These are phyloP conservation scores for Pontederia crassipes DNA, from an alignment of 176 grass and related monocot species.

Conservation along the genomic window DNA sequence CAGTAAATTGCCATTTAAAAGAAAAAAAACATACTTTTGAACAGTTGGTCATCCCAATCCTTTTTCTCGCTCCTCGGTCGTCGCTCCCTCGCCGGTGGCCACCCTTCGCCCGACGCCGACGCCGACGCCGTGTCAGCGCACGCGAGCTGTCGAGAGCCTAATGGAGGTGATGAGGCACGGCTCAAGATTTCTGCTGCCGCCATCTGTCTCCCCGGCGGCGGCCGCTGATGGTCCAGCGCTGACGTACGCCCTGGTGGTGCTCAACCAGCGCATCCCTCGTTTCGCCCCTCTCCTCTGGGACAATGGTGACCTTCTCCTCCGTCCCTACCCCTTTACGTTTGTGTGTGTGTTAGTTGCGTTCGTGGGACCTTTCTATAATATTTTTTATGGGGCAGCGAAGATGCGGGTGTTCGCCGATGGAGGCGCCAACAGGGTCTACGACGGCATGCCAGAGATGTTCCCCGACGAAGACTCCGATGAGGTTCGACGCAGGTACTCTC, in stretches of 20 bases:
- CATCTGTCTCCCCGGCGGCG: not conserved
- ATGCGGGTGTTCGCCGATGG: slow-evolving; percentile 78
- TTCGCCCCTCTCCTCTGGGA: slow-evolving; percentile 29
- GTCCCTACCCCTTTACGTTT: too few species aligned
- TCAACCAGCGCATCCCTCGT: slow-evolving; percentile 84
- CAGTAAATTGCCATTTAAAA: too few species aligned
- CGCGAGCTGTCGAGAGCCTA: not conserved
- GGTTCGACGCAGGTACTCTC: slow-evolving; percentile 39
- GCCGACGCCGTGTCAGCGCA: too few species aligned
- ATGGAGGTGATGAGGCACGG: slow-evolving; percentile 47
- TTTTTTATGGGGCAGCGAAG: slow-evolving; percentile 36
- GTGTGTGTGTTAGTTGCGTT: too few species aligned
- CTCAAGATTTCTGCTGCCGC: slow-evolving; percentile 52
- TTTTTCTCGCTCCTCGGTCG: too few species aligned
- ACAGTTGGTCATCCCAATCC: too few species aligned
- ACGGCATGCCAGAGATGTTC: slow-evolving; percentile 64
- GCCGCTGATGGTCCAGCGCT: not conserved
- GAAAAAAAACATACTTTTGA: too few species aligned
- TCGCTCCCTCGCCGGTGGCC: too few species aligned
- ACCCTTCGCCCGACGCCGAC: too few species aligned
- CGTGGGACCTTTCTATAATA: too few species aligned
- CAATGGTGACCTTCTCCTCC: too few species aligned
- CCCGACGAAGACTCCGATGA: slow-evolving; percentile 39
- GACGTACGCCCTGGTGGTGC: slow-evolving; percentile 61
- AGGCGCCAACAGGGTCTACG: slow-evolving; percentile 69